These are phyloP conservation scores for Nemania sp. DNA, from an alignment of 2,329 filamentous ascomycete species.

Conservation along the genomic window DNA sequence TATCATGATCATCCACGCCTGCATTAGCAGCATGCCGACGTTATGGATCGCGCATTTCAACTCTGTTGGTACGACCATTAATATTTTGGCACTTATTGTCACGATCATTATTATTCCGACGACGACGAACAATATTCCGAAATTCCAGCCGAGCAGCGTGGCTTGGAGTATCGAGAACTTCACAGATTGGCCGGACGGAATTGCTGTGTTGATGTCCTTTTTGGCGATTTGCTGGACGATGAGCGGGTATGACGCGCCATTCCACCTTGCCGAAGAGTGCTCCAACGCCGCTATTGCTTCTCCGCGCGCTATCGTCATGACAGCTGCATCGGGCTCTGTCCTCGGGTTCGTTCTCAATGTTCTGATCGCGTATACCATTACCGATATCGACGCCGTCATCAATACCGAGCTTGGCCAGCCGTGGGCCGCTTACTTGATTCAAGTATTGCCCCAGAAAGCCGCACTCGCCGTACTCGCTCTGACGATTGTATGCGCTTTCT, in stretches of 20 bases:
- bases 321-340: constrained; percentile 65
- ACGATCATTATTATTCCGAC: constrained; percentile 72
- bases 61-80: constrained; percentile 70
- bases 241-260: constrained; percentile 45
- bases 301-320: constrained; percentile 72
- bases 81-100: constrained; percentile 67
- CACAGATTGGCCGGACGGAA: constrained; percentile 68
- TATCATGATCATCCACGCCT: constrained; percentile 68
- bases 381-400: constrained; percentile 62
- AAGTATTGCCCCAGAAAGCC: constrained; percentile 62
- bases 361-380: constrained; percentile 72
- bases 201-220: constrained; percentile 72
- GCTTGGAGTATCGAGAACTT: constrained; percentile 68
- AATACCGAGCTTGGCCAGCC: constrained; percentile 66
- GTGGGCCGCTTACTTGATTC: constrained; percentile 70
- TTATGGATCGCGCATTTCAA: constrained; percentile 72
- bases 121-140: constrained; percentile 54
- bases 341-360: constrained; percentile 76
- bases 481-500: constrained; percentile 70
- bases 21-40: constrained; percentile 71
- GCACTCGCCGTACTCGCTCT: constrained; percentile 65
- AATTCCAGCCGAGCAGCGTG: constrained; percentile 49
- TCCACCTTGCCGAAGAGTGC: constrained; percentile 76
- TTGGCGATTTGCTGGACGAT: constrained; percentile 42
- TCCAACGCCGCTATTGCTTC: constrained; percentile 72